Conservation (phyloP, 352 stramenopile genomes). For the Globisporangium nagaii region DNA sequence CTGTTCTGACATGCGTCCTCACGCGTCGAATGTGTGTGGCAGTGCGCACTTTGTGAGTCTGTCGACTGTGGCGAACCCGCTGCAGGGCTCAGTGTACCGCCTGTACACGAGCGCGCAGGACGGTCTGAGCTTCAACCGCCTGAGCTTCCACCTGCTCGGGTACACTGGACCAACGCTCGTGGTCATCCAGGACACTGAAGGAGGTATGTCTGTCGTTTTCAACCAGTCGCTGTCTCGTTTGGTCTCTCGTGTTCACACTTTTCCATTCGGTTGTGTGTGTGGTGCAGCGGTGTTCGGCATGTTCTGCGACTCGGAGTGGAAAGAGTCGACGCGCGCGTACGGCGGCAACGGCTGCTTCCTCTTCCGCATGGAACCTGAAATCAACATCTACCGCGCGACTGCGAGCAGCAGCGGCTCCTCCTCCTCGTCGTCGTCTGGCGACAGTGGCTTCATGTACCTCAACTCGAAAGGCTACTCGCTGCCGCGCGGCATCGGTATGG, state of each 20-base stretch:
- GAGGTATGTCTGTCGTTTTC: constrained; percentile 27
- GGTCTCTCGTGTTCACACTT: too few relatives aligned
- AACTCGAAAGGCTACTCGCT: constrained; percentile 81
- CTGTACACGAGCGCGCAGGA: constrained; percentile 80
- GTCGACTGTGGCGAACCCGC: constrained; percentile 43
- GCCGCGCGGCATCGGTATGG: constrained; percentile 71
- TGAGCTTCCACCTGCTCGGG: constrained; percentile 77
- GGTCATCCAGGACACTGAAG: constrained; percentile 61
- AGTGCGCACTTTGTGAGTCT: constrained; percentile 68
- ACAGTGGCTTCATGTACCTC: constrained; percentile 78
- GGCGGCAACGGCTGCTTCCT: constrained; percentile 80
- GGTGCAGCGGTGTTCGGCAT: constrained; percentile 74
- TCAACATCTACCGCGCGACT: constrained; percentile 56
- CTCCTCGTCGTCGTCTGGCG: too few relatives aligned
- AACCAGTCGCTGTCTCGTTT: background rate
- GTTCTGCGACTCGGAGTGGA: constrained; percentile 84
- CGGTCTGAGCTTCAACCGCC: constrained; percentile 77
- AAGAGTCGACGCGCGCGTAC: constrained; percentile 74
- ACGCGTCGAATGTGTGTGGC: background rate
- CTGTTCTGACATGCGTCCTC: background rate
- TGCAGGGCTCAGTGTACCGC: constrained; percentile 55
- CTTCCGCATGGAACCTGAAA: constrained; percentile 58
- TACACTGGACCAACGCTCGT: constrained; percentile 71
- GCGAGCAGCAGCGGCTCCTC: constrained; percentile 26
- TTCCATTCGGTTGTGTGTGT: background rate